These are phyloP conservation scores for Fonsecaea multimorphosa DNA, from an alignment of 2,329 filamentous ascomycete species.

Conservation along the genomic window DNA sequence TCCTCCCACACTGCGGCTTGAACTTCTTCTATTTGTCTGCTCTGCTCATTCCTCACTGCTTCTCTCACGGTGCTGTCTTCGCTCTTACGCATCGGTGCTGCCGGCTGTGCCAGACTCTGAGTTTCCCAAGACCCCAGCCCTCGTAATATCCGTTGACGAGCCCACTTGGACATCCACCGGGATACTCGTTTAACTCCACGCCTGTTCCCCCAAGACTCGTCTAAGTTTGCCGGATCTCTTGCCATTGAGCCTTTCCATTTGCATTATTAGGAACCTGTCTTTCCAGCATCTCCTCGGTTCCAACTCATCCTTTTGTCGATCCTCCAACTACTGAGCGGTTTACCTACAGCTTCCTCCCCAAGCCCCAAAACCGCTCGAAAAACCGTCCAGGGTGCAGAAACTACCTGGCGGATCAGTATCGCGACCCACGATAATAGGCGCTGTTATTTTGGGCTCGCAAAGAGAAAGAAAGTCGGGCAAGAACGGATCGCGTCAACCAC, in stretches of 20 bases:
- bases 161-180: not conserved
- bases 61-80: not conserved
- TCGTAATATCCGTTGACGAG: not conserved
- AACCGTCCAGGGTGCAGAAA: not conserved
- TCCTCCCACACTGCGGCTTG: slow-evolving; percentile 3
- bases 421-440: not conserved
- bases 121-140: not conserved
- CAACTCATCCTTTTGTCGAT: not conserved
- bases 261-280: not conserved
- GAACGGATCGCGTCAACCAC: not conserved
- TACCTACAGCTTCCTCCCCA: not conserved
- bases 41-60: not conserved
- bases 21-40: slow-evolving; percentile 11
- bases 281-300: not conserved
- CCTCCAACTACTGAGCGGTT: not conserved
- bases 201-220: slow-evolving; percentile 16
- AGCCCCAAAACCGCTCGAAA: not conserved
- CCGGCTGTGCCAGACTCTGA: not conserved
- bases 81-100: not conserved
- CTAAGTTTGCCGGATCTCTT: slow-evolving; percentile 18
- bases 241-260: slow-evolving; percentile 8
- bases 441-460: not conserved
- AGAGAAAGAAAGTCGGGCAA: not conserved
- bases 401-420: not conserved
- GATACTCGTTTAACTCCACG: slow-evolving; percentile 3